phyloP scores from a whole-genome alignment of 148 eudicot species.

The Amaranthus hypochondriacus region DNA sequence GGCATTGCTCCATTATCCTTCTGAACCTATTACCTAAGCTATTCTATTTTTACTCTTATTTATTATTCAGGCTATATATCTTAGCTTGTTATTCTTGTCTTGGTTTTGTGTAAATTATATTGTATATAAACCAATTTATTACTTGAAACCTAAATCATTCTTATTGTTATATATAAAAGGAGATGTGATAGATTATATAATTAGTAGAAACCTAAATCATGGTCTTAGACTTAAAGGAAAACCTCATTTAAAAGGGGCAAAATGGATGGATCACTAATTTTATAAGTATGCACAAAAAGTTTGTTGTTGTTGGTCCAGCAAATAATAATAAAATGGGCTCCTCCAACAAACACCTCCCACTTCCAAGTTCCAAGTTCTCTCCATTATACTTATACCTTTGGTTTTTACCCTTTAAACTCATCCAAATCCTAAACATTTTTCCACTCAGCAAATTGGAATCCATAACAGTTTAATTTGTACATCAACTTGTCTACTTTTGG shows the following conservation, averaged over 20 bases:
- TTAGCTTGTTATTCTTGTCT: conserved; percentile 17
- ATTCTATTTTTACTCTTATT: conserved; percentile 1
- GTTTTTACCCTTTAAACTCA: not conserved
- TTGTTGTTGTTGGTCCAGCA: too few species aligned
- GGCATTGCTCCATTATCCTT: conserved; percentile 30
- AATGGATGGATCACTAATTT: not conserved
- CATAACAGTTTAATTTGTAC: not conserved
- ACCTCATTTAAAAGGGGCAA: not conserved
- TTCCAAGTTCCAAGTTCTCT: too few species aligned
- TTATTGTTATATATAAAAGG: too few species aligned
- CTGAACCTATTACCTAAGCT: conserved; percentile 7
- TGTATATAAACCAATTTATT: too few species aligned
- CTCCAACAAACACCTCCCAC: too few species aligned
- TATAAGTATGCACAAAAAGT: too few species aligned
- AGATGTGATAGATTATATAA: not conserved
- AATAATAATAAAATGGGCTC: too few species aligned
- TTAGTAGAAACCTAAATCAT: not conserved
- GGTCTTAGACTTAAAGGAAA: too few species aligned
- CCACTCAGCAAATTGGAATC: not conserved
- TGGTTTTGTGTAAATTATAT: conserved; percentile 30
- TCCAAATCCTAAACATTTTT: conserved; percentile 7
- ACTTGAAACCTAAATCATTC: too few species aligned
- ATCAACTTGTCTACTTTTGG: conserved; percentile 6
- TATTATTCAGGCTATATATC: conserved; percentile 16
- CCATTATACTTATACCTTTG: too few species aligned